These are phyloP conservation scores for Orbilia oligospora DNA, from an alignment of 2,329 filamentous ascomycete genomes.

Conservation along the genomic window DNA sequence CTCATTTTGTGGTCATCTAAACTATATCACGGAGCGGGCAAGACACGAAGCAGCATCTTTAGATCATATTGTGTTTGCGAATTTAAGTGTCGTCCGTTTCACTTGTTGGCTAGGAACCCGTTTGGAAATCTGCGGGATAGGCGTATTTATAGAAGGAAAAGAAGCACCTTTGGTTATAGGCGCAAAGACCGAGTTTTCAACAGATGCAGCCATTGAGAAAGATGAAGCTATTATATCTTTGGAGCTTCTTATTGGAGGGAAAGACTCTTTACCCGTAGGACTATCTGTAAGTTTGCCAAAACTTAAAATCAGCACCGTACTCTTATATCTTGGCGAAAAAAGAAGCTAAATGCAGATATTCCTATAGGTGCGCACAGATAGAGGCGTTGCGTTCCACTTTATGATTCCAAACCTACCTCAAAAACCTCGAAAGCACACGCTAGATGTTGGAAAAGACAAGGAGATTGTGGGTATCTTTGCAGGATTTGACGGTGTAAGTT, in stretches of 20 bases:
- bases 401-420: not conserved
- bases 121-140: slow-evolving; percentile 26
- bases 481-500: slow-evolving; percentile 23
- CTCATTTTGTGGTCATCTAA: slow-evolving; percentile 4
- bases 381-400: slow-evolving; percentile 20
- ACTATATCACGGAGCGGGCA: not conserved
- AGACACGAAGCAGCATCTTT: not conserved
- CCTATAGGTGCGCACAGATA: slow-evolving; percentile 3
- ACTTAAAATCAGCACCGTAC: not conserved
- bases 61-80: slow-evolving; percentile 10
- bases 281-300: slow-evolving; percentile 9
- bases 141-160: slow-evolving; percentile 11
- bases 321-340: no score
- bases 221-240: slow-evolving; percentile 9
- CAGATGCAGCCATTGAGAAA: slow-evolving; percentile 3
- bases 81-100: slow-evolving; percentile 9
- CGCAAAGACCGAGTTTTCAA: slow-evolving; percentile 17
- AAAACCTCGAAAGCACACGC: not conserved
- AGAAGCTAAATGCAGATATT: not conserved
- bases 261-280: not conserved
- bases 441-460: not conserved
- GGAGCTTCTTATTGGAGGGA: slow-evolving; percentile 10
- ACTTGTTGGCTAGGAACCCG: slow-evolving; percentile 22
- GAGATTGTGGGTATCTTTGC: slow-evolving; percentile 24
- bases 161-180: slow-evolving; percentile 17